Evolutionary conservation across 495 filamentous ascomycete genomes (phyloP).

Genomic region (Staphylotrichum longicolle): DNA sequence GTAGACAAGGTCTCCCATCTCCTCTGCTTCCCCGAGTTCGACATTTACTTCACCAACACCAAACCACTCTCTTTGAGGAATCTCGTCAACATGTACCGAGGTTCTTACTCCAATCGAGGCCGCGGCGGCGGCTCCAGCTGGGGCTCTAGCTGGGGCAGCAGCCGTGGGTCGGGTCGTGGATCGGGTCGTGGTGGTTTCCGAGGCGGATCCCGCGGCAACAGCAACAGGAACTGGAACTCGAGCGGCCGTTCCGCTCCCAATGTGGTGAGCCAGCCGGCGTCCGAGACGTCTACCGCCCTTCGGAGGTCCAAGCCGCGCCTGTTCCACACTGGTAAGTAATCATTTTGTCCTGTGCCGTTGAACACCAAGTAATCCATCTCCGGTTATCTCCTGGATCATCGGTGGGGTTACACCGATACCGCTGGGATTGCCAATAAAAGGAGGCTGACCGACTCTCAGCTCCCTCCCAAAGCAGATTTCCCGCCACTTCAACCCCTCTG

Average conservation of each 20-base stretch:
- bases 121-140: no score
- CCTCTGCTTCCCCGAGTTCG: background rate
- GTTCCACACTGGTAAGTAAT: background rate
- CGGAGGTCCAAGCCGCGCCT: background rate
- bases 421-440: no score
- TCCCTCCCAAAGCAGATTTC: background rate
- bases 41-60: background rate
- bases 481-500: slow-evolving; percentile 2
- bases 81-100: background rate
- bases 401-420: no score
- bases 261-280: no score
- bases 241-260: no score
- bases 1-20: no score
- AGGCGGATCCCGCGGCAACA: no score
- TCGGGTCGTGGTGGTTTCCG: background rate
- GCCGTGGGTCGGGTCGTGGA: background rate
- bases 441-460: background rate
- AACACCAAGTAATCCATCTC: no score
- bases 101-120: background rate
- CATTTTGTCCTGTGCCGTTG: background rate
- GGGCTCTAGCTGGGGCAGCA: no score
- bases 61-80: background rate
- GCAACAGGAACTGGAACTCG: no score
- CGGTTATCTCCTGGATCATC: no score
- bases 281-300: background rate